Conservation (phyloP, 2,329 filamentous ascomycete genomes). For the Aspergillus sp. region DNA sequence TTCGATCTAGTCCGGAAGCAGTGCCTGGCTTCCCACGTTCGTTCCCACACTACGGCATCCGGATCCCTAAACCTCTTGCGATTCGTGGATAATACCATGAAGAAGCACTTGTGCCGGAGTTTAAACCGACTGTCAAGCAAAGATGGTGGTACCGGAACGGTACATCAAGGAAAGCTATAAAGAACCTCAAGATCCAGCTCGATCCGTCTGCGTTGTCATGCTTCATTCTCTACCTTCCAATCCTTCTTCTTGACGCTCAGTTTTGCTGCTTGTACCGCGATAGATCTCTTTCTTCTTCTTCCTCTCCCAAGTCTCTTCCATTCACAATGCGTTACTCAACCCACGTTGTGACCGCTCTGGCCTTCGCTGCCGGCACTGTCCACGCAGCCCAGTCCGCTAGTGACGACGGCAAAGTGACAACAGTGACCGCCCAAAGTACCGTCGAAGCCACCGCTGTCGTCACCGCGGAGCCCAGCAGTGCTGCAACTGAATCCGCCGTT, state of each 20-base stretch:
- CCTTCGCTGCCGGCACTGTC: slow-evolving; percentile 22
- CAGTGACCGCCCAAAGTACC: not conserved
- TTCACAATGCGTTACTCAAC: slow-evolving; percentile 35
- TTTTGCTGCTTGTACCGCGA: not conserved
- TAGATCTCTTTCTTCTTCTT: not conserved
- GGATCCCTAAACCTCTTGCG: not conserved
- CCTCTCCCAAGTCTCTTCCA: not conserved
- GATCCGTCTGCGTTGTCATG: not conserved
- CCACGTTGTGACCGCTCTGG: slow-evolving; percentile 19
- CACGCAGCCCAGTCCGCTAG: slow-evolving; percentile 3
- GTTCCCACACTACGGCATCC: not conserved
- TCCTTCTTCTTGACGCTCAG: not conserved
- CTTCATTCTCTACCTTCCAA: not conserved
- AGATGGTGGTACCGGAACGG: not conserved
- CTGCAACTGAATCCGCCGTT: not conserved
- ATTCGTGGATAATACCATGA: not conserved
- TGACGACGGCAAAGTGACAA: not conserved
- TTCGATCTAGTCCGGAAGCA: not conserved
- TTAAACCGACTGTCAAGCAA: not conserved
- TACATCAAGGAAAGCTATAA: slow-evolving; percentile 8
- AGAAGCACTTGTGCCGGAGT: not conserved
- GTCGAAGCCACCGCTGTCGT: not conserved
- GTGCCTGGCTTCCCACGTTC: not conserved
- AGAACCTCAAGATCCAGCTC: not conserved
- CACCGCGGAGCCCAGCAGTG: not conserved